Conservation (phyloP, 2,329 filamentous ascomycete species). For the Pseudogymnoascus sp. region DNA sequence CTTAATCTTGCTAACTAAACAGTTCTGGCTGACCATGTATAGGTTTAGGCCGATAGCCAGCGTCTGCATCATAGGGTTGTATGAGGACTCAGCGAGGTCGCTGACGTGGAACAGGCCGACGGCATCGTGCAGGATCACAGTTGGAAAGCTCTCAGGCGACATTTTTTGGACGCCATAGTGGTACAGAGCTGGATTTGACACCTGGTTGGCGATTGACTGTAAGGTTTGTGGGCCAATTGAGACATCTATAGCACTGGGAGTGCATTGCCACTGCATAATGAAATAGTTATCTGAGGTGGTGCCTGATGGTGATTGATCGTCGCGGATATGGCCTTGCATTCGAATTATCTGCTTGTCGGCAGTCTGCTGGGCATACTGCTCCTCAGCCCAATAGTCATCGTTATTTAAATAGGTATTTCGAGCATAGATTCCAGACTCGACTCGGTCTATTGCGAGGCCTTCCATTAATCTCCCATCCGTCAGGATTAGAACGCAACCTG, state of each 20-base stretch:
- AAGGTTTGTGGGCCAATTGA: slow-evolving; percentile 6
- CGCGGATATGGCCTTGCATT: background rate
- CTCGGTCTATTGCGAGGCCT: background rate
- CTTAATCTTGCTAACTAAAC: slow-evolving; percentile 22
- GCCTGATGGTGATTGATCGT: background rate
- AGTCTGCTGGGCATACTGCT: background rate
- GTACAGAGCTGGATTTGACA: slow-evolving; percentile 32
- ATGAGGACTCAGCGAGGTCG: background rate
- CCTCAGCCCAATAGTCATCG: background rate
- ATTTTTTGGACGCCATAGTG: slow-evolving; percentile 27
- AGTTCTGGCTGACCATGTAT: slow-evolving; percentile 29
- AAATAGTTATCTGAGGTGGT: background rate
- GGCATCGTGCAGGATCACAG: slow-evolving; percentile 18
- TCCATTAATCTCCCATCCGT: background rate
- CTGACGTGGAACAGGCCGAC: slow-evolving; percentile 18
- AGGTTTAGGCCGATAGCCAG: slow-evolving; percentile 22
- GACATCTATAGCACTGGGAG: background rate
- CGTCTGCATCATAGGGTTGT: background rate
- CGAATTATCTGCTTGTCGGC: background rate
- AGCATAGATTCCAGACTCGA: background rate
- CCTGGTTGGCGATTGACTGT: slow-evolving; percentile 27
- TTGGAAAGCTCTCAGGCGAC: slow-evolving; percentile 18
- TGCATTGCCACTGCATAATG: background rate
- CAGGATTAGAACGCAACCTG: background rate
- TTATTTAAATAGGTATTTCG: background rate